Evolutionary conservation across 129 eudicot species (phyloP), one percentile per base, ranked within the genome.

Genomic region (Dittrichia graveolens): DNA sequence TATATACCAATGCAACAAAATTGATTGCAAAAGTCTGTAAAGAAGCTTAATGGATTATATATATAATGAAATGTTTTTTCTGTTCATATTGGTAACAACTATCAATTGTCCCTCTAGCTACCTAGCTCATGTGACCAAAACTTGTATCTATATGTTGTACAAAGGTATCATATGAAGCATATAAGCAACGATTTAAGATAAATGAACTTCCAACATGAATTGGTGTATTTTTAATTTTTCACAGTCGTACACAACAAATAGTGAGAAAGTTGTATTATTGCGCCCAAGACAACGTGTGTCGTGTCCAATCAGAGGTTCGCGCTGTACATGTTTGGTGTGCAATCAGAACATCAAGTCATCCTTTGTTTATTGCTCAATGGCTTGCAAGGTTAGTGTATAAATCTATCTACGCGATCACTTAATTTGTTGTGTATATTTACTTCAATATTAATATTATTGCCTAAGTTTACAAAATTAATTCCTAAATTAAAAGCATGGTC

Each of bases 201-300:
- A 46, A 35, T 13, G 8, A 50, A 71, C 66, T 57, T 7, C 42
- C 43, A 16, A 10, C 31, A 2, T 24, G 10, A 14, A 12, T 52
- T 71, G 13, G 3, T 57, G 24, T 72, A 34, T 37, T 18, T 12
- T 58, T 60, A 18, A 35, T 37, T 57, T 58, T 4, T 12, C 59
- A 77, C 59, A 77, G 71, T 57, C 75, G 31, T 77, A 68, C 59
- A 58, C 74, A 61, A 77, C 76, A 39, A 77, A 77, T 46, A 49
- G 64, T 40, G 81, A 69, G 52, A 69, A 59, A n/a, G 75, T 69
- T 14, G 65, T 77, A 47, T 61, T 77, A 38, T 4, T 77, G 71
- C 76, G 69, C 24, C 71, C 75, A 41, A 69, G 63, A 71, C 75
- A 24, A 9, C 40, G 18, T 4, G 31, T 40, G 8, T 12, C 75